Conservation (phyloP, 2,329 filamentous ascomycete species). For the Aspergillus glaucus region DNA sequence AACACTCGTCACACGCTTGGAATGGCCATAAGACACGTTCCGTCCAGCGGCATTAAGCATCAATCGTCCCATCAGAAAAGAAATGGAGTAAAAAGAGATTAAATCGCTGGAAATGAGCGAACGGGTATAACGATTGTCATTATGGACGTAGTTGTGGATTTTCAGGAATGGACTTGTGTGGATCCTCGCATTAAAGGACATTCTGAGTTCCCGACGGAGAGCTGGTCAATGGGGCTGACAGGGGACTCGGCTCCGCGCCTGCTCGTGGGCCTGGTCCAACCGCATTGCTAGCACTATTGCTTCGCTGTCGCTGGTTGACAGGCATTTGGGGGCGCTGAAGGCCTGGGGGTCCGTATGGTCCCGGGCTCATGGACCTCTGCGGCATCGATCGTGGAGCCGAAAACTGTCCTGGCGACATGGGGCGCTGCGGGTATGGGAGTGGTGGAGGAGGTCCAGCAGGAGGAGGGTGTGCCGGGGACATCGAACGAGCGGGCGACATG, state of each 20-base stretch:
- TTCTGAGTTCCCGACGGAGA: background rate
- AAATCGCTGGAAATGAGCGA: background rate
- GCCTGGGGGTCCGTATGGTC: conserved; percentile 37
- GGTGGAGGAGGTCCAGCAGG: conserved; percentile 19
- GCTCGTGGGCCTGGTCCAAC: conserved; percentile 20
- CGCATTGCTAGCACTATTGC: conserved; percentile 39
- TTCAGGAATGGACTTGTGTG: too few relatives aligned
- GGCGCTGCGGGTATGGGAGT: conserved; percentile 18
- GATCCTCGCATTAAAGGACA: background rate
- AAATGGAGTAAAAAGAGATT: background rate
- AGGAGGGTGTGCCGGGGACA: conserved; percentile 17
- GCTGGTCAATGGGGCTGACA: conserved; percentile 3
- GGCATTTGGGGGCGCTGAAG: conserved; percentile 37
- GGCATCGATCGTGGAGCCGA: conserved; percentile 26
- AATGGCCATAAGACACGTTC: conserved; percentile 8
- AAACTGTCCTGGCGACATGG: conserved; percentile 22
- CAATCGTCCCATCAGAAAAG: background rate
- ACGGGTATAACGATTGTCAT: background rate
- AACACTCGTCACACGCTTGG: conserved; percentile 5
- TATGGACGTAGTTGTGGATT: background rate
- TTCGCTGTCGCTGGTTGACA: conserved; percentile 33
- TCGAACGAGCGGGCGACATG: conserved; percentile 12
- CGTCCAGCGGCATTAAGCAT: conserved; percentile 8
- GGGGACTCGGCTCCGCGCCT: conserved; percentile 14
- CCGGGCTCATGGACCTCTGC: conserved; percentile 35